These are phyloP conservation scores for Amylostereum areolatum DNA, from an alignment of 1,284 basidiomycete species.

Conservation along the genomic window DNA sequence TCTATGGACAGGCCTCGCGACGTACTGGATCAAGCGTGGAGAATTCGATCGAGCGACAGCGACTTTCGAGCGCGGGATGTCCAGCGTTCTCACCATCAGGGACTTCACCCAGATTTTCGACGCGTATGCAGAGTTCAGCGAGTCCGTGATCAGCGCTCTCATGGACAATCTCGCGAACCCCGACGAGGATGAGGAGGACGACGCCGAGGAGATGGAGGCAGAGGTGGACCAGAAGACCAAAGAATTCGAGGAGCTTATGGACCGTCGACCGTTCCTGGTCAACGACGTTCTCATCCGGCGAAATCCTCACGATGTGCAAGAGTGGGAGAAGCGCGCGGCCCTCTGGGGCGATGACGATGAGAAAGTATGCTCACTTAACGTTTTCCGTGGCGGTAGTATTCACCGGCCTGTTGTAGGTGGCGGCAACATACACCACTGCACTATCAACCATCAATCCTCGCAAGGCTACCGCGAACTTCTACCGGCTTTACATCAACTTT, in stretches of 20 bases:
- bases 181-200: constrained; percentile 70
- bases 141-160: constrained; percentile 85
- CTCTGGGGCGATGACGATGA: constrained; percentile 91
- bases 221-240: constrained; percentile 91
- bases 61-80: constrained; percentile 87
- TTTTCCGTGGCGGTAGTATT: not conserved
- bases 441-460: constrained; percentile 86
- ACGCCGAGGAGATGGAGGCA: constrained; percentile 73
- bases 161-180: constrained; percentile 78
- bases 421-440: constrained; percentile 88
- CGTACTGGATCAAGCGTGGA: constrained; percentile 96
- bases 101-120: constrained; percentile 99
- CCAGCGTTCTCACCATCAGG: constrained; percentile 84
- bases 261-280: constrained; percentile 91
- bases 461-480: constrained; percentile 88
- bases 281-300: constrained; percentile 93
- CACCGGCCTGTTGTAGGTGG: constrained; percentile 48
- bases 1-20: constrained; percentile 94
- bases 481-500: constrained; percentile 91
- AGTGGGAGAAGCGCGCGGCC: constrained; percentile 99
- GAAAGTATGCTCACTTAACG: constrained; percentile 45
- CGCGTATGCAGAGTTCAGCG: constrained; percentile 91
- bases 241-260: constrained; percentile 92
- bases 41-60: constrained; percentile 88
- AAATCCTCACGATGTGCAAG: constrained; percentile 97